Conservation (phyloP, 352 stramenopile species). For the Phytophthora aleatoria region DNA sequence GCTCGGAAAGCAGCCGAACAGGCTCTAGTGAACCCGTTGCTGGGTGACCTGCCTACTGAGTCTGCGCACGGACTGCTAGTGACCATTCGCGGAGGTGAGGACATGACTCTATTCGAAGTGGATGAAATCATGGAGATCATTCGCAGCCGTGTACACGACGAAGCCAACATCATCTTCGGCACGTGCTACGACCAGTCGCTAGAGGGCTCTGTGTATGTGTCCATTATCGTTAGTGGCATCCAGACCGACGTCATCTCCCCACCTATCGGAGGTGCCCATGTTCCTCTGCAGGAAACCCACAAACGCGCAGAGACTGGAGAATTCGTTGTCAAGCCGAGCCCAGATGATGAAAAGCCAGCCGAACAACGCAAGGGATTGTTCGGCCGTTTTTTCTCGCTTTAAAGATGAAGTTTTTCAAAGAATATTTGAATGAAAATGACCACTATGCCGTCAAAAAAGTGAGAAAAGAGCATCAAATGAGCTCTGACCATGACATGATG, state of each 20-base stretch:
- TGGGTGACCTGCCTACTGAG: slow-evolving; percentile 94
- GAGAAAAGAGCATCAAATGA: slow-evolving; percentile 8
- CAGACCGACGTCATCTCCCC: slow-evolving; percentile 86
- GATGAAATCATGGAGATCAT: slow-evolving; percentile 91
- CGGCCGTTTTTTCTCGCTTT: slow-evolving; percentile 76
- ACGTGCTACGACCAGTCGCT: slow-evolving; percentile 88
- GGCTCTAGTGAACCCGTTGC: slow-evolving; percentile 94
- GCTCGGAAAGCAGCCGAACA: slow-evolving; percentile 91
- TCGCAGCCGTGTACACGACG: slow-evolving; percentile 70
- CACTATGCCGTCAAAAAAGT: background rate
- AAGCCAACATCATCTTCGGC: slow-evolving; percentile 91
- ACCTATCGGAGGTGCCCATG: slow-evolving; percentile 58
- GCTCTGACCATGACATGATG: slow-evolving; percentile 29
- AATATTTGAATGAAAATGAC: slow-evolving; percentile 26
- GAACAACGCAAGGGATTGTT: slow-evolving; percentile 61
- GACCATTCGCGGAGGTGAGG: slow-evolving; percentile 93
- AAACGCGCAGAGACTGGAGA: slow-evolving; percentile 31
- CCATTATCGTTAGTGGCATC: slow-evolving; percentile 90
- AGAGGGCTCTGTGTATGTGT: slow-evolving; percentile 82
- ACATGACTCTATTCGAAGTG: slow-evolving; percentile 94
- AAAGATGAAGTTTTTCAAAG: slow-evolving; percentile 20
- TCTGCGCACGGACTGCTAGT: slow-evolving; percentile 94
- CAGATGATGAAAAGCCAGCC: slow-evolving; percentile 27
- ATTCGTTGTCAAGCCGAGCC: slow-evolving; percentile 11
- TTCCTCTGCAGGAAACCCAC: slow-evolving; percentile 46